Percentiles rank a stretch among this genome's conserved stretches.
These are phyloP conservation scores for Cordyceps militaris DNA, from an alignment of 2,329 filamentous ascomycete genomes.

Conservation along the genomic window DNA sequence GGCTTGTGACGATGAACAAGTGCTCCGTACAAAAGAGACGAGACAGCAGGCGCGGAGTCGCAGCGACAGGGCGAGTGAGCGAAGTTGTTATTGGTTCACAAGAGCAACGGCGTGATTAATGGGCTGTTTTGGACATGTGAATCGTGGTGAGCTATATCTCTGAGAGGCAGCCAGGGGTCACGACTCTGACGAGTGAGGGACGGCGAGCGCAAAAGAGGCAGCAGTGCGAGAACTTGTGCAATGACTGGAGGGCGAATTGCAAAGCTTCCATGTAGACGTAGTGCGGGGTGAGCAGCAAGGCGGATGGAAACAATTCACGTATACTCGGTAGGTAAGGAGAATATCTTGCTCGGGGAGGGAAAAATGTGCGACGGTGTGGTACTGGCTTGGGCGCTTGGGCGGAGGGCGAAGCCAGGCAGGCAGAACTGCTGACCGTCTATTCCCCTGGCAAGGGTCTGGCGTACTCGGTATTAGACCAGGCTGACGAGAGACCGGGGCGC, in stretches of 20 bases:
- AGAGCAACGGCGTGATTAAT: conserved; percentile 2
- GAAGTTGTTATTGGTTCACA: conserved; percentile 3
- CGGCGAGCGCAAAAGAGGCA: neutral
- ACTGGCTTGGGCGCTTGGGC: conserved; percentile 4
- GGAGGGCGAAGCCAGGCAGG: conserved; percentile 3
- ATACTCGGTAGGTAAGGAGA: neutral
- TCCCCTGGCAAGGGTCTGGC: conserved; percentile 7
- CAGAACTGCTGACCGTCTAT: conserved; percentile 10
- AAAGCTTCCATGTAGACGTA: conserved; percentile 2
- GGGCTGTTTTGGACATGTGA: conserved; percentile 10
- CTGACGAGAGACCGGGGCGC: conserved; percentile 3
- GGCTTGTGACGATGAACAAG: neutral
- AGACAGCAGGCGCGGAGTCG: neutral
- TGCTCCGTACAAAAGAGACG: neutral
- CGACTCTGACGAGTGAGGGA: neutral
- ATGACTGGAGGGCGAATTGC: neutral
- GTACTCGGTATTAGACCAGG: neutral
- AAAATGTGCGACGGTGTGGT: neutral
- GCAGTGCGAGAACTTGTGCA: conserved; percentile 1
- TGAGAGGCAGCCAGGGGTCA: neutral
- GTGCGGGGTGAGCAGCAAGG: neutral
- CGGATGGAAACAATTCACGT: neutral
- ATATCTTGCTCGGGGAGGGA: neutral
- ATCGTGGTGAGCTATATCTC: conserved; percentile 2
- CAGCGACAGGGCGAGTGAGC: neutral